Percentiles rank a stretch among this genome's conserved stretches.
These are phyloP conservation scores for Telfairia occidentalis DNA, from an alignment of 331 rosid genomes.

Conservation along the genomic window DNA sequence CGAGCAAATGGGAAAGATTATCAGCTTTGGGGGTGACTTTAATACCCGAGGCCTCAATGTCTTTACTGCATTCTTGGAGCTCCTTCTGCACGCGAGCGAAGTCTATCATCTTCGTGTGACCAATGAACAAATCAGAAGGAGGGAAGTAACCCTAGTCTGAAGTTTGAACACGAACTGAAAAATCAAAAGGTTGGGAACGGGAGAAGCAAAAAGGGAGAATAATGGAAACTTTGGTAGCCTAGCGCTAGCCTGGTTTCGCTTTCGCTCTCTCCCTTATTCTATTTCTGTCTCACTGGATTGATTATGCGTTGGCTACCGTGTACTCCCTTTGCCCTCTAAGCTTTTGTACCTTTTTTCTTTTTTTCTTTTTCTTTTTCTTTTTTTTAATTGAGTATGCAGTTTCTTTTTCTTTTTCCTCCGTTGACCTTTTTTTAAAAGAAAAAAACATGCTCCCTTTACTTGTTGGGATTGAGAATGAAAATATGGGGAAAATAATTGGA, in stretches of 20 bases:
- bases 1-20: slow-evolving; percentile 44
- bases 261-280: background rate
- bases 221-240: background rate
- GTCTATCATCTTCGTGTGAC: slow-evolving; percentile 58
- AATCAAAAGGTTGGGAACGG: background rate
- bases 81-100: slow-evolving; percentile 95
- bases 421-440: no score
- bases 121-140: slow-evolving; percentile 18
- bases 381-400: no score
- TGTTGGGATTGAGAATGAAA: no score
- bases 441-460: no score
- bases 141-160: background rate
- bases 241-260: background rate
- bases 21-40: slow-evolving; percentile 53
- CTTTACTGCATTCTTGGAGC: slow-evolving; percentile 79
- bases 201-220: background rate
- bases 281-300: background rate
- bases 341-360: no score
- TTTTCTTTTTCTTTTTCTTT: no score
- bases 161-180: background rate
- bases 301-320: background rate
- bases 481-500: no score
- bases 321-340: no score
- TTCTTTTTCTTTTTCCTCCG: no score
- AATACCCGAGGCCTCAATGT: slow-evolving; percentile 74